phyloP scores from a whole-genome alignment of 2,329 filamentous ascomycete genomes.

The Aspergillus versicolor region DNA sequence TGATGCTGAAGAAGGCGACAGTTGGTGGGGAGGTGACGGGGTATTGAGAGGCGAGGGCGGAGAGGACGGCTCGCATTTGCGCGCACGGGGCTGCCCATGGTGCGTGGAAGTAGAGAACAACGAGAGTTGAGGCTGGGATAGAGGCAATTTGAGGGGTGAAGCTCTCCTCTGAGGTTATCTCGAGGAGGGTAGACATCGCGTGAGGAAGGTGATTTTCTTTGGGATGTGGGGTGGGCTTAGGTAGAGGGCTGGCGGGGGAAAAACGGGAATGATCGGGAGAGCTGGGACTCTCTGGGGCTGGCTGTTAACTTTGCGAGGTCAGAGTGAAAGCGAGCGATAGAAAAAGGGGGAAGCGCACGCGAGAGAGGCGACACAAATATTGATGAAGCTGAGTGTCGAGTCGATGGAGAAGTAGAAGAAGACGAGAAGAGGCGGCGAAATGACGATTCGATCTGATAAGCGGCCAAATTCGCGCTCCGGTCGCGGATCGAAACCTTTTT shows the following conservation, averaged over 20 bases:
- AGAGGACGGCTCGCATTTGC: slow-evolving; percentile 86
- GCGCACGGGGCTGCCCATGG: slow-evolving; percentile 95
- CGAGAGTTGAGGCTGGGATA: slow-evolving; percentile 67
- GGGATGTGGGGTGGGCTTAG: neutral
- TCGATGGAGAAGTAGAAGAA: slow-evolving; percentile 7
- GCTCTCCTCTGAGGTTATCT: slow-evolving; percentile 70
- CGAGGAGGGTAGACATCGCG: slow-evolving; percentile 72
- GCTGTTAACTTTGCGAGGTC: neutral
- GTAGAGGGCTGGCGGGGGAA: neutral
- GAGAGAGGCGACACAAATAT: neutral
- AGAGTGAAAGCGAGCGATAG: neutral
- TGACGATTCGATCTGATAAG: slow-evolving; percentile 14
- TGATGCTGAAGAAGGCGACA: slow-evolving; percentile 83
- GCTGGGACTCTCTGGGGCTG: neutral
- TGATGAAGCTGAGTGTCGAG: neutral
- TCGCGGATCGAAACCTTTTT: slow-evolving; percentile 30
- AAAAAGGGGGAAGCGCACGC: neutral
- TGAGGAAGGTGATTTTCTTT: slow-evolving; percentile 3
- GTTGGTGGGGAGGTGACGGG: slow-evolving; percentile 63
- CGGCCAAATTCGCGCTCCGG: slow-evolving; percentile 23
- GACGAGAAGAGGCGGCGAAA: slow-evolving; percentile 9
- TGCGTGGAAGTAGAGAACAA: slow-evolving; percentile 91
- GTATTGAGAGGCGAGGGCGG: slow-evolving; percentile 83
- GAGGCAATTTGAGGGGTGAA: slow-evolving; percentile 69
- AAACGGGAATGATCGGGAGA: slow-evolving; percentile 2